Percentiles rank a stretch among this genome's conserved stretches.
Evolutionary conservation across 345 rosid genomes (phyloP).

Genomic region (Corymbia maculata): DNA sequence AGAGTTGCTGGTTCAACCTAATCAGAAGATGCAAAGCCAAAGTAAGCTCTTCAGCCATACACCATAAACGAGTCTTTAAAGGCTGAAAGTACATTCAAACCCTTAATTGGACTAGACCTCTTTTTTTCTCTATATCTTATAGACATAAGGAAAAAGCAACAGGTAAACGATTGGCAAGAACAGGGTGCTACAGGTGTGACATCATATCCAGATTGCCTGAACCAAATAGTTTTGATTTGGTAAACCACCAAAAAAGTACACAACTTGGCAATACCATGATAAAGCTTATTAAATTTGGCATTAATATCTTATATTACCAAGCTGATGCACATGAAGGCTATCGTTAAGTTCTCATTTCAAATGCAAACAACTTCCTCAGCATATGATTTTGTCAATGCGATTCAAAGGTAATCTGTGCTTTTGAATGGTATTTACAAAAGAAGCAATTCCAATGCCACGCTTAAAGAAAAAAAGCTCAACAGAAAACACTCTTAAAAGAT

Average conservation of each 20-base stretch:
- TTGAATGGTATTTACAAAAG: neutral
- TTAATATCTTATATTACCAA: neutral
- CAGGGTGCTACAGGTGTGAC: neutral
- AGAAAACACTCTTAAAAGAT: neutral
- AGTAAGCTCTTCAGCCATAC: neutral
- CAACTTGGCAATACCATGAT: neutral
- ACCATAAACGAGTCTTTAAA: neutral
- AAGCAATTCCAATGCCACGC: neutral
- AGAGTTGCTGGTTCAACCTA: slow-evolving; percentile 99
- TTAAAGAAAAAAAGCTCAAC: neutral
- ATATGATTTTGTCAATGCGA: neutral
- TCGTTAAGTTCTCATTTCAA: neutral
- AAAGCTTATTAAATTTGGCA: neutral
- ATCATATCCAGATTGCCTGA: neutral
- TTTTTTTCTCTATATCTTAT: neutral
- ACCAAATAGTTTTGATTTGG: neutral
- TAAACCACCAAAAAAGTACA: neutral
- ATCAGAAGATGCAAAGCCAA: neutral
- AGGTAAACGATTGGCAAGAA: neutral
- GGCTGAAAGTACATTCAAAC: neutral
- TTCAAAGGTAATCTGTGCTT: neutral
- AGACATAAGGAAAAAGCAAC: neutral
- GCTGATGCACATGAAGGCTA: neutral
- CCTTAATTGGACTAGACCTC: neutral
- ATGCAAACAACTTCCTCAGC: neutral